phyloP scores from a whole-genome alignment of 495 filamentous ascomycete species.

The Tuber indicum region DNA sequence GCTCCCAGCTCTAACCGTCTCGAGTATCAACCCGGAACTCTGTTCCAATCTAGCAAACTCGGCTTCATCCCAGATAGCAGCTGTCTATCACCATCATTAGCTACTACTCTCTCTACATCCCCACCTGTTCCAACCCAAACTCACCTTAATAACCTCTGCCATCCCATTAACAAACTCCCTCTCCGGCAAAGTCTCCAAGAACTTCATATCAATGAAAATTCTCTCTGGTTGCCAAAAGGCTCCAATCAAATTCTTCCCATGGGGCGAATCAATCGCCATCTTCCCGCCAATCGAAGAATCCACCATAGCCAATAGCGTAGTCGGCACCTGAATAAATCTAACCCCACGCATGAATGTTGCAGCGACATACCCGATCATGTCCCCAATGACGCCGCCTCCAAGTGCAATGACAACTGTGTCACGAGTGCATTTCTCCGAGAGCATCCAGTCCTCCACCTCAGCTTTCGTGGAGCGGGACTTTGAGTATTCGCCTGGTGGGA shows the following conservation, averaged over 20 bases:
- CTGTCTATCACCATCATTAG: slow-evolving; percentile 53
- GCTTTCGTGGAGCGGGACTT: slow-evolving; percentile 90
- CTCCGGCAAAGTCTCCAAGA: slow-evolving; percentile 83
- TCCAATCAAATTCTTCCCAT: slow-evolving; percentile 93
- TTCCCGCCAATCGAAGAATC: slow-evolving; percentile 98
- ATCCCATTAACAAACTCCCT: slow-evolving; percentile 98
- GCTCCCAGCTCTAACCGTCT: slow-evolving; percentile 57
- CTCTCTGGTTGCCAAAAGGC: slow-evolving; percentile 90
- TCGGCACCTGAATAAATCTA: slow-evolving; percentile 92
- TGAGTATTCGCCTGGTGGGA: slow-evolving; percentile 84
- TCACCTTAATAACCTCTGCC: slow-evolving; percentile 88
- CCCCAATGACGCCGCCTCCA: slow-evolving; percentile 95
- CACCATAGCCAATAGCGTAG: slow-evolving; percentile 92
- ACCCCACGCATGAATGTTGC: slow-evolving; percentile 98
- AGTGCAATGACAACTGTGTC: slow-evolving; percentile 93
- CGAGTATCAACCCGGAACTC: slow-evolving; percentile 67
- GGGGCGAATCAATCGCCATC: slow-evolving; percentile 94
- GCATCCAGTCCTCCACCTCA: slow-evolving; percentile 96
- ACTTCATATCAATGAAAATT: slow-evolving; percentile 89
- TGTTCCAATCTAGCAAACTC: slow-evolving; percentile 83
- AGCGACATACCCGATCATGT: slow-evolving; percentile 94
- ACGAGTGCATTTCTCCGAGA: slow-evolving; percentile 80
- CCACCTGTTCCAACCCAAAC: background rate
- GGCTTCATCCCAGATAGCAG: slow-evolving; percentile 84
- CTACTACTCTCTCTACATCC: background rate